These are phyloP conservation scores for Skeletonema marinoi DNA, from an alignment of 108 stramenopile species.

Conservation along the genomic window DNA sequence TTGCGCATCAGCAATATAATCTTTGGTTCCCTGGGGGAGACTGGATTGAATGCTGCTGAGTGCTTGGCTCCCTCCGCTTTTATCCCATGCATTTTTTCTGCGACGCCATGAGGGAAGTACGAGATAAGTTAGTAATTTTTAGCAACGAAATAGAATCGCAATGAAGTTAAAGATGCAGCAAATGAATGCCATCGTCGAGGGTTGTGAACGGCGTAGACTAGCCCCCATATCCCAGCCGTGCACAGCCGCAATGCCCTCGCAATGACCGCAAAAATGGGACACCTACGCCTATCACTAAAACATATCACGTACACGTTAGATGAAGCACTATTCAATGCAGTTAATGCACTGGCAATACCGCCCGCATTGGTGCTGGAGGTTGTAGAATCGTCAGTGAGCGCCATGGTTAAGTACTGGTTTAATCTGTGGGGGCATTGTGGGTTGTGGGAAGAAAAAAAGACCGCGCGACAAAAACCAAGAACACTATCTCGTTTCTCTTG, in stretches of 20 bases:
- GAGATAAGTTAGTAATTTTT: not conserved
- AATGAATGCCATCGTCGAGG: not conserved
- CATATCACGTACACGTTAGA: conserved; percentile 29
- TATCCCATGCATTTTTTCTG: conserved; percentile 86
- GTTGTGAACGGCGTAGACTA: not conserved
- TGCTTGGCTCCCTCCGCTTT: conserved; percentile 70
- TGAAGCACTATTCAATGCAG: conserved; percentile 38
- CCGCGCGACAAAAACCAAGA: too few relatives aligned
- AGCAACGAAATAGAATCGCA: not conserved
- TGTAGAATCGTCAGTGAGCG: conserved; percentile 33
- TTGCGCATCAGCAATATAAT: conserved; percentile 58
- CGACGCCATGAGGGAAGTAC: not conserved
- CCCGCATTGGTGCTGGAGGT: conserved; percentile 25
- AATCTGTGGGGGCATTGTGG: too few relatives aligned
- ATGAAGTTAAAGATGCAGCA: not conserved
- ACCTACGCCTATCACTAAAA: too few relatives aligned
- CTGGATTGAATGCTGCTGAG: conserved; percentile 55
- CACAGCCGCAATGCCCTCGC: too few relatives aligned
- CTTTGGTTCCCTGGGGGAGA: conserved; percentile 83
- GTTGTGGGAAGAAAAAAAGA: too few relatives aligned
- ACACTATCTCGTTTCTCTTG: too few relatives aligned
- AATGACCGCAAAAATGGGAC: not conserved
- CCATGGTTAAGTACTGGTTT: conserved; percentile 23
- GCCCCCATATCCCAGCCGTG: not conserved
- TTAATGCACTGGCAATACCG: conserved; percentile 31